Evolutionary conservation across 2,329 filamentous ascomycete genomes (phyloP).

Genomic region (Paramyrothecium sp.): DNA sequence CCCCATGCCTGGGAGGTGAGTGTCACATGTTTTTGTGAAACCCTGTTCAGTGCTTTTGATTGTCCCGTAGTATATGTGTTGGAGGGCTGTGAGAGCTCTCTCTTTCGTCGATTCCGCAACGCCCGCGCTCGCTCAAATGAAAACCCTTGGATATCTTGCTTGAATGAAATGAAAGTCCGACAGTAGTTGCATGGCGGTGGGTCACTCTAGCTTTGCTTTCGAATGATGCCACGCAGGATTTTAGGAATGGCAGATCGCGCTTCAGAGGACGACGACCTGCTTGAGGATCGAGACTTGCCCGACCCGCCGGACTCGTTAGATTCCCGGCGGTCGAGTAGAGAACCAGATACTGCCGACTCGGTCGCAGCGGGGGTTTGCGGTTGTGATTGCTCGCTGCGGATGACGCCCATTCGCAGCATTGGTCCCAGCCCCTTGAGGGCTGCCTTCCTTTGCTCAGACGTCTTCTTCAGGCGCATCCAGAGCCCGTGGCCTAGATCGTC

Average conservation of each 20-base stretch:
- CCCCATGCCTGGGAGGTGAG: no score
- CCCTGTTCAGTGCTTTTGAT: neutral
- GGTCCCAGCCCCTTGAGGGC: constrained; percentile 3
- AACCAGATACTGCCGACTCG: no score
- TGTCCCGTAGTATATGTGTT: neutral
- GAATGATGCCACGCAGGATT: neutral
- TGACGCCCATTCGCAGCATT: constrained; percentile 1
- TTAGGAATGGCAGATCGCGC: neutral
- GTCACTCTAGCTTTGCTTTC: neutral
- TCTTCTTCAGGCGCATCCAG: constrained; percentile 24
- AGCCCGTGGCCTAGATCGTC: constrained; percentile 33
- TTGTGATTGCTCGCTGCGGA: neutral
- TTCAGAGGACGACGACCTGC: neutral
- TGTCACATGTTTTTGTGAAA: neutral
- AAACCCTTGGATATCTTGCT: neutral
- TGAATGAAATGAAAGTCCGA: no score
- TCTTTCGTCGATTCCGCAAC: neutral
- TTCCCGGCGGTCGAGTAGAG: neutral
- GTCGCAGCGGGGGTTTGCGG: no score
- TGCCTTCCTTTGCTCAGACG: constrained; percentile 11
- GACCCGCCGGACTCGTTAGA: neutral
- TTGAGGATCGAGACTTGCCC: neutral
- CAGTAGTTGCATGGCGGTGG: no score
- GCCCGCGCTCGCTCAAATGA: neutral
- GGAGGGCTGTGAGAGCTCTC: neutral